Evolutionary conservation across 2,329 filamentous ascomycete species (phyloP).

Genomic region (Monosporascus cannonballus): DNA sequence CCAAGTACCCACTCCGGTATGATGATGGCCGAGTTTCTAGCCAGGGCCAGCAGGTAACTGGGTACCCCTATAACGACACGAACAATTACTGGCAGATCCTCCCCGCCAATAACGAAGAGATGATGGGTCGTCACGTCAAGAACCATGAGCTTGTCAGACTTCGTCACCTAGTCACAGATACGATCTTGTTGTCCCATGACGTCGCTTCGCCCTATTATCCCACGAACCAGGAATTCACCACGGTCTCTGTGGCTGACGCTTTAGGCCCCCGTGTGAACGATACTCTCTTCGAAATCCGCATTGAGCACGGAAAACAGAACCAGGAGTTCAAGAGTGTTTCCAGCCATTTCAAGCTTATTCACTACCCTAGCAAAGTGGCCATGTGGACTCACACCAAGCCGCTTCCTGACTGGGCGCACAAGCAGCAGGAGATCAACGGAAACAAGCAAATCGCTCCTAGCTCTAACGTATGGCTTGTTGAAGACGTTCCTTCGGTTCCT

Average conservation of each 20-base stretch:
- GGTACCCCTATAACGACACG: conserved; percentile 96
- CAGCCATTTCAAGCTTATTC: conserved; percentile 92
- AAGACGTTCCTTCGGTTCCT: conserved; percentile 78
- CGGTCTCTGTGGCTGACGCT: conserved; percentile 66
- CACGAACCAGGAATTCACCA: conserved; percentile 98
- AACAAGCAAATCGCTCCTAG: conserved; percentile 90
- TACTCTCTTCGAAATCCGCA: conserved; percentile 85
- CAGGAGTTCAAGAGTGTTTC: conserved; percentile 88
- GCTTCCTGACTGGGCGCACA: conserved; percentile 94
- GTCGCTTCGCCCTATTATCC: conserved; percentile 94
- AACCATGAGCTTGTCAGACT: conserved; percentile 85
- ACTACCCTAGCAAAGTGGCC: conserved; percentile 90
- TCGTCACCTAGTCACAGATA: conserved; percentile 79
- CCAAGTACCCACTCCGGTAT: conserved; percentile 87
- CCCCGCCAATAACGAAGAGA: conserved; percentile 56
- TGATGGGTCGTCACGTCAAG: conserved; percentile 59
- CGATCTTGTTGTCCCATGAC: conserved; percentile 85
- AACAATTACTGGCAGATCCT: conserved; percentile 98
- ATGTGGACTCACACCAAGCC: conserved; percentile 98
- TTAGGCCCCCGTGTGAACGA: conserved; percentile 73
- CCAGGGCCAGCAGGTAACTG: conserved; percentile 96
- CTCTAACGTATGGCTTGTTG: conserved; percentile 92
- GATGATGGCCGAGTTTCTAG: conserved; percentile 96
- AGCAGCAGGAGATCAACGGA: conserved; percentile 98
- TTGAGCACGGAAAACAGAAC: conserved; percentile 75